These are phyloP conservation scores for Botrytis porri DNA, from an alignment of 2,329 filamentous ascomycete species.

Conservation along the genomic window DNA sequence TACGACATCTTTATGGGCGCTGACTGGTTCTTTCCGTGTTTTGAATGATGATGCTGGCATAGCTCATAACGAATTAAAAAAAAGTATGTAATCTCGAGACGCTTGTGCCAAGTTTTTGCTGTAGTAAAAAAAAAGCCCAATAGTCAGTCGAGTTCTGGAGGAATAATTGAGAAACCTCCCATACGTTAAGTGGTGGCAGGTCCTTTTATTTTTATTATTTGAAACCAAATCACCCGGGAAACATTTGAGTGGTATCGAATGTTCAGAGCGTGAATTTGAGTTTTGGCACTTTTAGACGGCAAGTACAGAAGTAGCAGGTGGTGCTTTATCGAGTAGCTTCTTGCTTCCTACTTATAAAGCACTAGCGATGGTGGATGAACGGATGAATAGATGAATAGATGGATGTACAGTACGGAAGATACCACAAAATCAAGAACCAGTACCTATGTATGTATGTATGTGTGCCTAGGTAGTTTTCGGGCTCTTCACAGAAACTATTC, in stretches of 20 bases:
- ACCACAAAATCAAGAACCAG: neutral
- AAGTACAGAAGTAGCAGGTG: neutral
- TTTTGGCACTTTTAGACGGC: neutral
- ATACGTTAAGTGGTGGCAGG: neutral
- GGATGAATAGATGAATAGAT: neutral
- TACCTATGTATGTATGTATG: neutral
- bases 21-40: neutral
- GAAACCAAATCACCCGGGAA: neutral
- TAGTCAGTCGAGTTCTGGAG: neutral
- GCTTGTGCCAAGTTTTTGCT: conserved; percentile 9
- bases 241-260: neutral
- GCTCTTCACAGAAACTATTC: conserved; percentile 16
- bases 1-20: conserved; percentile 4
- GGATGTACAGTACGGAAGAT: neutral
- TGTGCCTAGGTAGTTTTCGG: neutral
- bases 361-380: neutral
- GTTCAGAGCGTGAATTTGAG: too few species aligned
- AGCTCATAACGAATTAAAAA: neutral
- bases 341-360: neutral
- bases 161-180: neutral
- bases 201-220: neutral
- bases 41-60: neutral
- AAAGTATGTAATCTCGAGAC: neutral
- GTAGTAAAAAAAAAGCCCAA: neutral
- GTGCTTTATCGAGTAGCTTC: neutral